Percentiles rank a stretch among this genome's conserved stretches.
Conservation (phyloP, 169 alveolate genomes). For the Besnoitia besnoiti region DNA sequence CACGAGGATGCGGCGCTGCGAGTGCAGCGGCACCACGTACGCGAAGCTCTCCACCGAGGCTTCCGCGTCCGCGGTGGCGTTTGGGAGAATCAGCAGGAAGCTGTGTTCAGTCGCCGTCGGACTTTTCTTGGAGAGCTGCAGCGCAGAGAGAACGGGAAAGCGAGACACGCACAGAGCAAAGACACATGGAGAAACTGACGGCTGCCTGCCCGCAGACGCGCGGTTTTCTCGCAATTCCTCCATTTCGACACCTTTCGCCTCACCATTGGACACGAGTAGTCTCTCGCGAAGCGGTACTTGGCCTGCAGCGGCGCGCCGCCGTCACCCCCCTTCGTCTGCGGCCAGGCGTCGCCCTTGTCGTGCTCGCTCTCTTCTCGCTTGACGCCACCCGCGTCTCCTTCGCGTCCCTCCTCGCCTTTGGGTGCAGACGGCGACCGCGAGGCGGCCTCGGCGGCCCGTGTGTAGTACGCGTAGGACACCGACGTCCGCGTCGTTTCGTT, state of each 20-base stretch:
- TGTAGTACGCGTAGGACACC: background rate
- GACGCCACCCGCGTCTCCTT: background rate
- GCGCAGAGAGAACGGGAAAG: background rate
- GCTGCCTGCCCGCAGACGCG: background rate
- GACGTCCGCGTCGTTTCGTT: background rate
- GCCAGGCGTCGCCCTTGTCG: background rate
- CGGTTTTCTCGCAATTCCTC: background rate
- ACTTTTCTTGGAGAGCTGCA: background rate
- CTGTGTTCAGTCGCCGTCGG: background rate
- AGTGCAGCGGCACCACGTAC: constrained; percentile 6
- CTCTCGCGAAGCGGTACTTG: constrained; percentile 16
- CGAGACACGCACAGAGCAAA: background rate
- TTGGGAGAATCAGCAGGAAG: constrained; percentile 8
- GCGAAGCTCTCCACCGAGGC: background rate
- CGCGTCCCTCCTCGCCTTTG: background rate
- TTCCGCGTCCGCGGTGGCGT: background rate
- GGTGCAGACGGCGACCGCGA: too few species aligned
- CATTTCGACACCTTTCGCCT: background rate
- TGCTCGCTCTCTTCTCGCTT: background rate
- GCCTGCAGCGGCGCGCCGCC: background rate
- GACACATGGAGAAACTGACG: background rate
- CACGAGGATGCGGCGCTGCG: background rate
- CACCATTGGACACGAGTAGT: background rate
- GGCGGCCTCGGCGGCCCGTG: background rate
- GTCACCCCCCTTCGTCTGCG: background rate